These are phyloP conservation scores for Fonsecaea multimorphosa DNA, from an alignment of 2,329 filamentous ascomycete species.

Conservation along the genomic window DNA sequence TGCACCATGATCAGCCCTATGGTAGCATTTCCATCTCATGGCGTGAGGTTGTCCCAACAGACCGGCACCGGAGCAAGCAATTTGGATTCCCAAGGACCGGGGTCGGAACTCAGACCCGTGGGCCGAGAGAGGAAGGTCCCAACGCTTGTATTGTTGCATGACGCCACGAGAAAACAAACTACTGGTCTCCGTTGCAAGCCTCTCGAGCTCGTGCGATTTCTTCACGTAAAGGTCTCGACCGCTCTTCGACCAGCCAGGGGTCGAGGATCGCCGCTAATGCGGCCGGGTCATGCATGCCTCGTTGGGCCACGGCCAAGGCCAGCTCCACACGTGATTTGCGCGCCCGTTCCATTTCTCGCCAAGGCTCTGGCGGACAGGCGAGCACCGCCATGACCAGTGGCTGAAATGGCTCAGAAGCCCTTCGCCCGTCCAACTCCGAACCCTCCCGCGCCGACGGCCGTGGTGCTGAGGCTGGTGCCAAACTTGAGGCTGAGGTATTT, in stretches of 20 bases:
- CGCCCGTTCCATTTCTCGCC: constrained; percentile 32
- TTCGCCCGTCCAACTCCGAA: constrained; percentile 17
- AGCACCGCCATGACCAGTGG: constrained; percentile 33
- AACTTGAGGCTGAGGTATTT: constrained; percentile 31
- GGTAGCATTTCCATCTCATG: neutral
- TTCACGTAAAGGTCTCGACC: constrained; percentile 45
- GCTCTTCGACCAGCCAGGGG: constrained; percentile 48
- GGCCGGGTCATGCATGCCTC: constrained; percentile 20
- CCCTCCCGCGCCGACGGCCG: constrained; percentile 9
- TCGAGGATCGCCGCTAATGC: constrained; percentile 39
- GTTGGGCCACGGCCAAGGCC: constrained; percentile 28
- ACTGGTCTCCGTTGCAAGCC: constrained; percentile 8
- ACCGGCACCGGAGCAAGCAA: neutral
- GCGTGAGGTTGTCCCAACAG: neutral
- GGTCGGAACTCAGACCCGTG: neutral
- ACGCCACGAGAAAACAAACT: neutral
- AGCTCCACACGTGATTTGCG: constrained; percentile 37
- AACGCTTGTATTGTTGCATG: neutral
- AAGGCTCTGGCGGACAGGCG: constrained; percentile 21
- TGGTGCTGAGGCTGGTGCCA: constrained; percentile 23
- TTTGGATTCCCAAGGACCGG: neutral
- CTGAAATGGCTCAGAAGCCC: constrained; percentile 32
- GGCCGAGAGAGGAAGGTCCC: neutral
- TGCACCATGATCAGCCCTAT: constrained; percentile 5
- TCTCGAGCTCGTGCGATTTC: constrained; percentile 30